Conservation (phyloP, 805 yeast species). For the Lachancea sp. region DNA sequence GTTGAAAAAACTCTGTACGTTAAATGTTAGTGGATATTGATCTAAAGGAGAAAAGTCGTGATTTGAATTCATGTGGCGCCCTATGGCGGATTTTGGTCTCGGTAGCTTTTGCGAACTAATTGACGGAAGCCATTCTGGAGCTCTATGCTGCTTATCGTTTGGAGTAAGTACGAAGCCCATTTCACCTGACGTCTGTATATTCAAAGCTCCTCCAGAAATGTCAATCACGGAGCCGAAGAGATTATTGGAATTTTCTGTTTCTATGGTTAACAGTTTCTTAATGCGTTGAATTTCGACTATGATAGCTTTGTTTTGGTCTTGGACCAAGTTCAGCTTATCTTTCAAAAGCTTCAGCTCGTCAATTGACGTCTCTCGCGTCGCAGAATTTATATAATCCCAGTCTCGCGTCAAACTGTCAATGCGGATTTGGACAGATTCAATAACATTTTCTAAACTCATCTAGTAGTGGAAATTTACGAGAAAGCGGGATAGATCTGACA, state of each 20-base stretch:
- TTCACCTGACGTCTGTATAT: background rate
- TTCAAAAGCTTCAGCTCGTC: slow-evolving; percentile 15
- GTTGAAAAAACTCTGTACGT: background rate
- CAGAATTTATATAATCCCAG: slow-evolving; percentile 13
- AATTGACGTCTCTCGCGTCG: slow-evolving; percentile 5
- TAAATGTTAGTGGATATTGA: slow-evolving; percentile 1
- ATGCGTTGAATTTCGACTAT: slow-evolving; percentile 17
- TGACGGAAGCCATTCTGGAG: slow-evolving; percentile 2
- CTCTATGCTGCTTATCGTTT: background rate
- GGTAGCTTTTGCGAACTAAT: slow-evolving; percentile 1
- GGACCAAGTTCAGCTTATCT: slow-evolving; percentile 15
- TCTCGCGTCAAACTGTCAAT: slow-evolving; percentile 15
- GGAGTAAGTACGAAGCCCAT: background rate
- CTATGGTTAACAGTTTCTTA: slow-evolving; percentile 9
- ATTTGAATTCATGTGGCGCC: background rate
- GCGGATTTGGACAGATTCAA: slow-evolving; percentile 12
- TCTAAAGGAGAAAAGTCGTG: slow-evolving; percentile 1
- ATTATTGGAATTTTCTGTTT: slow-evolving; percentile 10
- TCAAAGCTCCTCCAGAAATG: slow-evolving; percentile 1
- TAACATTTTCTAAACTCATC: slow-evolving; percentile 13
- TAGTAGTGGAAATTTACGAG: too few relatives aligned
- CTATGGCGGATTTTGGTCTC: background rate
- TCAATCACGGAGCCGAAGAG: slow-evolving; percentile 6
- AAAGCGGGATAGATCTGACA: too few relatives aligned
- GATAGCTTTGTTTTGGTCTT: slow-evolving; percentile 19